Percentiles rank a stretch among this genome's conserved stretches.
These are phyloP conservation scores for Przewalskia tangutica DNA, from an alignment of 257 asterid genomes.

Conservation along the genomic window DNA sequence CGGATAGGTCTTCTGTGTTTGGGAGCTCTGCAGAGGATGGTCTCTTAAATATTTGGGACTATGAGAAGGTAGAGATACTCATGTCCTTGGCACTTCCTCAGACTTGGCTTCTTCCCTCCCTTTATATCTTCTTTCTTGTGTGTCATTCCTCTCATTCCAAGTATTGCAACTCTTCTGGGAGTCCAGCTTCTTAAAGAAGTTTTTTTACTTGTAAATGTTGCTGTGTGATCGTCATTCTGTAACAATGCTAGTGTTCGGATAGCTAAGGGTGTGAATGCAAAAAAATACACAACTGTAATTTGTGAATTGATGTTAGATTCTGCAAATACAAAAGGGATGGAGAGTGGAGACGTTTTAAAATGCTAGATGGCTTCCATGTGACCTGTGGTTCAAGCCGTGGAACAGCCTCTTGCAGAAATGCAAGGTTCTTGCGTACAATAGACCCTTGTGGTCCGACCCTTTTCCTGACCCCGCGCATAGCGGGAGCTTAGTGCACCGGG, in stretches of 20 bases:
- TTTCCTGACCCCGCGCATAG: no score
- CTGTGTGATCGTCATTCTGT: neutral
- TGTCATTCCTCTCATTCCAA: neutral
- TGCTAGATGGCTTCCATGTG: neutral
- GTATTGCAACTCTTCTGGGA: neutral
- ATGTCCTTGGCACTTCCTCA: neutral
- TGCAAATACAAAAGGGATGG: neutral
- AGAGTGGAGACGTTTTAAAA: neutral
- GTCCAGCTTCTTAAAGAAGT: neutral
- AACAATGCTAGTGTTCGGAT: neutral
- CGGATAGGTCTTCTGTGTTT: constrained; percentile 76
- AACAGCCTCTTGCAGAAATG: no score
- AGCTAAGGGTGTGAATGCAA: neutral
- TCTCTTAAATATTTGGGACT: constrained; percentile 84
- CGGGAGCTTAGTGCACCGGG: no score
- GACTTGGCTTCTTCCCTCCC: neutral
- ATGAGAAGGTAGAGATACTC: constrained; percentile 56
- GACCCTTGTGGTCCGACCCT: no score
- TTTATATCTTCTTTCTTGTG: neutral
- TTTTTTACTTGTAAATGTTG: neutral
- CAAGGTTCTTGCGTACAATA: no score
- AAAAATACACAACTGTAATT: neutral
- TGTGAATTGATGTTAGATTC: neutral
- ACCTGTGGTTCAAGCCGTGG: no score
- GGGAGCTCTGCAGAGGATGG: constrained; percentile 99